Evolutionary conservation across 148 eudicot species (phyloP).

Genomic region (Fagopyrum homotropicum): DNA sequence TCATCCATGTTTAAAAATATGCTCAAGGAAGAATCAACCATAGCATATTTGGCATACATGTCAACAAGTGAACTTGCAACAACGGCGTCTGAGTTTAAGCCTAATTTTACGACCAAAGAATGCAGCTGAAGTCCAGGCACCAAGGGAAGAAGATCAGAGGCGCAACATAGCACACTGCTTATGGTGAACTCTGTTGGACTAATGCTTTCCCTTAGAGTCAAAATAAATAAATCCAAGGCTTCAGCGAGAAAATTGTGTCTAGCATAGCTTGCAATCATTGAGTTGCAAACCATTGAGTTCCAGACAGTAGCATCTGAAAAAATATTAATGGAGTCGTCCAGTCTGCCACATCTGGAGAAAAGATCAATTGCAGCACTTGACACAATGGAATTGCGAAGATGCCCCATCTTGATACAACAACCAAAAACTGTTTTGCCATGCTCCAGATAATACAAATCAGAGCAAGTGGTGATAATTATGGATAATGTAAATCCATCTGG

Average conservation of each 20-base stretch:
- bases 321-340: conserved; percentile 44
- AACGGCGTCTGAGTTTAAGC: conserved; percentile 41
- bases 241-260: conserved; percentile 35
- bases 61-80: conserved; percentile 62
- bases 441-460: conserved; percentile 43
- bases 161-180: conserved; percentile 44
- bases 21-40: conserved; percentile 37
- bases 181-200: conserved; percentile 67
- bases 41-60: conserved; percentile 70
- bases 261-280: conserved; percentile 64
- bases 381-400: conserved; percentile 55
- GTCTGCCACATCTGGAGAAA: conserved; percentile 76
- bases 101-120: conserved; percentile 50
- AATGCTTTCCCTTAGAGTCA: conserved; percentile 31
- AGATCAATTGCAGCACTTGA: conserved; percentile 73
- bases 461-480: conserved; percentile 36
- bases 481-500: conserved; percentile 63
- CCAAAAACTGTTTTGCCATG: conserved; percentile 60
- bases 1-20: conserved; percentile 31
- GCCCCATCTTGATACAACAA: conserved; percentile 53
- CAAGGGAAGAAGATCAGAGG: conserved; percentile 33
- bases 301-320: conserved; percentile 34
- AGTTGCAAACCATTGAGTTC: conserved; percentile 54
- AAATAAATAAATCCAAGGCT: conserved; percentile 49
- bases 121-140: conserved; percentile 66